These are phyloP conservation scores for Quercus mongolica DNA, from an alignment of 306 rosid species.

Conservation along the genomic window DNA sequence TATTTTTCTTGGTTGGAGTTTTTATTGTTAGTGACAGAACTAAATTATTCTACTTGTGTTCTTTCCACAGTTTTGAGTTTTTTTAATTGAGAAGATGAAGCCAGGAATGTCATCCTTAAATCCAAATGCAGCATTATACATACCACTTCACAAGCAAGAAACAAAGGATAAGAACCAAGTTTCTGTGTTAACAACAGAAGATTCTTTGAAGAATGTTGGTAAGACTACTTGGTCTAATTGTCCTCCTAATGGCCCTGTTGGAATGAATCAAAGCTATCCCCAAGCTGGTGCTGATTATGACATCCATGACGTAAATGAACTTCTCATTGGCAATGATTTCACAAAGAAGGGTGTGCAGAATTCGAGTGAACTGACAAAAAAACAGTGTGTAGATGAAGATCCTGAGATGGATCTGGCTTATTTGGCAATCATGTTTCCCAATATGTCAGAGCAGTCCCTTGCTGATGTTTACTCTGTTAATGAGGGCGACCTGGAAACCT, in stretches of 20 bases:
- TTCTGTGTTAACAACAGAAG: neutral
- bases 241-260: neutral
- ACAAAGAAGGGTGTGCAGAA: neutral
- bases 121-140: conserved; percentile 7
- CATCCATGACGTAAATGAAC: neutral
- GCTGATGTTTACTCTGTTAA: conserved; percentile 14
- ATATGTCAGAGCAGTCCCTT: conserved; percentile 14
- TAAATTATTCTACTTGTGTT: neutral
- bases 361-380: neutral
- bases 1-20: neutral
- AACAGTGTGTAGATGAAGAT: neutral
- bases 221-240: neutral
- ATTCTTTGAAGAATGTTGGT: neutral
- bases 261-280: neutral
- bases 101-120: conserved; percentile 2
- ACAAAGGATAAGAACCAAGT: neutral
- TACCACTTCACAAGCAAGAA: neutral
- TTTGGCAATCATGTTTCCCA: conserved; percentile 11
- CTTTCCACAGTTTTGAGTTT: neutral
- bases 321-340: neutral
- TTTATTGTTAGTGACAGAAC: neutral
- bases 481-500: conserved; percentile 7
- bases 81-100: neutral
- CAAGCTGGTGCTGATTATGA: neutral
- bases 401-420: conserved; percentile 1